Evolutionary conservation across 129 eudicot genomes (phyloP).

Genomic region (Centella asiatica): DNA sequence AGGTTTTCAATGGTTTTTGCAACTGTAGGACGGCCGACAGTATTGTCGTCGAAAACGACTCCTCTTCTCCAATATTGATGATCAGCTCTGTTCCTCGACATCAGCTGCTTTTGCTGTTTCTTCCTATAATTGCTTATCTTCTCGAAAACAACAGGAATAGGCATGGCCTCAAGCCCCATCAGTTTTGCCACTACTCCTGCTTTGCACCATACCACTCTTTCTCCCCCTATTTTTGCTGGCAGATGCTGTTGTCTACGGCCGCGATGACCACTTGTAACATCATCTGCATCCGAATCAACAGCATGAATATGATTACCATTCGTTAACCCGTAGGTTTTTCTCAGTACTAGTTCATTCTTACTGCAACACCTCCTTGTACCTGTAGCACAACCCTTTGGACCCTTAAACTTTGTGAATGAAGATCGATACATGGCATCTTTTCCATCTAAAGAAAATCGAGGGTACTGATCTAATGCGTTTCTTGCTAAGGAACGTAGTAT

Average conservation of each 20-base stretch:
- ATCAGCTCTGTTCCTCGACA: too few species aligned
- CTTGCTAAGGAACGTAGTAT: conserved; percentile 79
- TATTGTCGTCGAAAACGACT: too few species aligned
- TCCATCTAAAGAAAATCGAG: conserved; percentile 91
- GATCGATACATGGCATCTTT: conserved; percentile 90
- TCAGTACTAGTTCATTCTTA: neutral
- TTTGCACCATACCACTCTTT: conserved; percentile 88
- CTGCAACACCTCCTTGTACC: neutral
- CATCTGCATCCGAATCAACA: conserved; percentile 2
- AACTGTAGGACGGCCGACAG: too few species aligned
- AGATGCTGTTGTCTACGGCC: neutral
- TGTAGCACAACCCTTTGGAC: neutral
- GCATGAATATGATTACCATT: neutral
- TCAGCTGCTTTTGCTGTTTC: too few species aligned
- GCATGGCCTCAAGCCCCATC: conserved; percentile 95
- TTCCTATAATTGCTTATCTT: too few species aligned
- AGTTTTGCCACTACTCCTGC: conserved; percentile 77
- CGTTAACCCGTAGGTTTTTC: neutral
- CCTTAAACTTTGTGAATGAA: conserved; percentile 39
- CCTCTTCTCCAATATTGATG: too few species aligned
- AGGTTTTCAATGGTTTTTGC: too few species aligned
- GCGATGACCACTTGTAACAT: neutral
- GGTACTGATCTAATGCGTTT: conserved; percentile 88
- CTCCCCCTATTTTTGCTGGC: conserved; percentile 71
- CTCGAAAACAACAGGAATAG: conserved; percentile 62